Conservation (phyloP, 805 yeast genomes). For the Myxozyma udenii region DNA sequence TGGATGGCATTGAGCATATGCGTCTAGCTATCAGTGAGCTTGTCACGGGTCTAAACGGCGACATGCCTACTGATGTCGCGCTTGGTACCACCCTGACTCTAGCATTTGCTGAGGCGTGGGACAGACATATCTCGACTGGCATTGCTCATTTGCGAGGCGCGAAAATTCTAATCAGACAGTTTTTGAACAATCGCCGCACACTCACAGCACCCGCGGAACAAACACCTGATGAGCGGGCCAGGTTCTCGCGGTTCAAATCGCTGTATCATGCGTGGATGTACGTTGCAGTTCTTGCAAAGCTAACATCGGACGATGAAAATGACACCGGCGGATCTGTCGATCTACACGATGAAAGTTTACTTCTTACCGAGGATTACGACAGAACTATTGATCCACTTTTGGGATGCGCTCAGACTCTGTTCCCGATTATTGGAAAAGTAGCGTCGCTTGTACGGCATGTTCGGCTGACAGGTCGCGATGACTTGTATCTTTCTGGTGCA, state of each 20-base stretch:
- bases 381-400: slow-evolving; percentile 58
- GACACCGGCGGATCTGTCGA: slow-evolving; percentile 26
- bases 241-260: slow-evolving; percentile 43
- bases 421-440: slow-evolving; percentile 62
- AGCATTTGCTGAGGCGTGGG: slow-evolving; percentile 69
- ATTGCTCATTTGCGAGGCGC: slow-evolving; percentile 69
- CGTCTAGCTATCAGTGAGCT: slow-evolving; percentile 56
- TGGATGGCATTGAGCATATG: slow-evolving; percentile 57
- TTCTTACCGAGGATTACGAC: slow-evolving; percentile 1
- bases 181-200: slow-evolving; percentile 17
- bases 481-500: slow-evolving; percentile 46
- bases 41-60: slow-evolving; percentile 52
- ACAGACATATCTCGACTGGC: slow-evolving; percentile 62
- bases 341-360: slow-evolving; percentile 21
- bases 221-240: slow-evolving; percentile 15
- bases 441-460: slow-evolving; percentile 55
- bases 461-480: slow-evolving; percentile 38
- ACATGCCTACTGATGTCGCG: slow-evolving; percentile 59
- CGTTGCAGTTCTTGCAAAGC: slow-evolving; percentile 62
- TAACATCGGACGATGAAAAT: slow-evolving; percentile 53
- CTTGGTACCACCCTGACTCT: slow-evolving; percentile 61
- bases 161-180: slow-evolving; percentile 48
- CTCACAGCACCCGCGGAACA: slow-evolving; percentile 7
- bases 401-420: slow-evolving; percentile 64
- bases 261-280: slow-evolving; percentile 65